A percentile compares a stretch with the other conserved stretches of the same genome.
Conservation (phyloP, 768 basidiomycete species). For the Suillus weaverae region DNA sequence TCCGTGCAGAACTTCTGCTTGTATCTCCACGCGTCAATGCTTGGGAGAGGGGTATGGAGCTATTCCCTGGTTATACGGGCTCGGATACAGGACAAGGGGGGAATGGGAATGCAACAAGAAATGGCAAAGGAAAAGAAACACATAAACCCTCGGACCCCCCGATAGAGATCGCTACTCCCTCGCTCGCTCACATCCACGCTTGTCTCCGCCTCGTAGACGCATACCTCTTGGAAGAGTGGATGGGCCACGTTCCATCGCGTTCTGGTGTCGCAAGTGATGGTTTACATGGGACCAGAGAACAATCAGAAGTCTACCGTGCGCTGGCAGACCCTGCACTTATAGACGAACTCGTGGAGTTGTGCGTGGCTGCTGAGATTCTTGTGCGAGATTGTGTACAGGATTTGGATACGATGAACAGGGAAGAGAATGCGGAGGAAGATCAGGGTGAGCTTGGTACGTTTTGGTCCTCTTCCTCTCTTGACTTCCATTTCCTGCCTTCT, state of each 20-base stretch:
- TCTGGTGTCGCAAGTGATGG: conserved; percentile 10
- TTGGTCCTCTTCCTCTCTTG: neutral
- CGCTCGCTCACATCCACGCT: conserved; percentile 49
- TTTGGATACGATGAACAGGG: neutral
- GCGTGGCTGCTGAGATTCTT: conserved; percentile 2
- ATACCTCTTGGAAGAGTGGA: conserved; percentile 62
- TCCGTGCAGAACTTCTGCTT: conserved; percentile 40
- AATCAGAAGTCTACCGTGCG: neutral
- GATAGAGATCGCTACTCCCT: conserved; percentile 21
- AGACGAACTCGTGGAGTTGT: conserved; percentile 1
- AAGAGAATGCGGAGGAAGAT: neutral
- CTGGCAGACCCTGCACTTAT: neutral
- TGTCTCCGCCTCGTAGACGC: conserved; percentile 63
- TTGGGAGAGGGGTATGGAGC: conserved; percentile 40
- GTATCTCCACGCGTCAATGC: conserved; percentile 40
- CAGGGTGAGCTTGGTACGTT: neutral
- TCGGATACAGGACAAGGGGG: conserved; percentile 12
- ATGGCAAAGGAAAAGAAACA: neutral
- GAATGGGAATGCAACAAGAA: neutral
- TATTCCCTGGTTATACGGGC: conserved; percentile 32
- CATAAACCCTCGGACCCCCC: neutral
- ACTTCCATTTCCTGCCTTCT: neutral
- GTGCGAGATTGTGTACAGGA: neutral
- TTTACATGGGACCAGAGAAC: conserved; percentile 16
- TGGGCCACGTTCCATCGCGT: conserved; percentile 14